Evolutionary conservation across 1,284 basidiomycete species (phyloP), one percentile per base, ranked within the genome.

Genomic region (Caloboletus firmus): DNA sequence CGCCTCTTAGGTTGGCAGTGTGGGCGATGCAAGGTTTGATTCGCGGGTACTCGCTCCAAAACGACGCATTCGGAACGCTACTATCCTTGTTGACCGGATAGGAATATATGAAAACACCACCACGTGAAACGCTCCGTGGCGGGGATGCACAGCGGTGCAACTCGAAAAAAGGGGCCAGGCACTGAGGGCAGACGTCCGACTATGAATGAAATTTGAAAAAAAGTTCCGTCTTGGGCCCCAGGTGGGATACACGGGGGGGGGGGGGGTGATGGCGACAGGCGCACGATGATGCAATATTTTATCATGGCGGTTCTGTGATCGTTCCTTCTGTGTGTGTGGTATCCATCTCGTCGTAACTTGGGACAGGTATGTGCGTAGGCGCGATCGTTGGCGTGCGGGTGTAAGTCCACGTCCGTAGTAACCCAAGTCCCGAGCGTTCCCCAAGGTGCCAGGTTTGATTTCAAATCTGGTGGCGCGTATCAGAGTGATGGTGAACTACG

Each of bases 101-200:
- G n/a, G n/a, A n/a, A n/a, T n/a, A 26, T 28, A 31, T 4, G 28
- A 17, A 37, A 51, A 59, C 57, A 48, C 56, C 56, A 59, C n/a
- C 51, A 49, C 5, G 7, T 4, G n/a, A 1, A 24, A 15, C 20
- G 22, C 12, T 28, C 31, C 28, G 15, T 48, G 52, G 42, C 17
- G 22, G 35, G 3, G 26, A 36, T 52, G 28, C 53, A 34, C 28
- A 46, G 34, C 18, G 6, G 18, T 22, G 10, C 24, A 5, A 42
- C 6, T 42, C 10, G 28, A 34, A 30, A 5, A 22, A 2, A 17
- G 8, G 20, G 26, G 9, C 17, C 26, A 22, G n/a, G n/a, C n/a
- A n/a, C n/a, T n/a, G n/a, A n/a, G n/a, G 5, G 10, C 24, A 52
- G 20, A 22, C 11, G 13, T n/a, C n/a, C 13, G 5, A n/a, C n/a